Conservation (phyloP, 768 basidiomycete genomes). For the Lentinula raphanica region DNA sequence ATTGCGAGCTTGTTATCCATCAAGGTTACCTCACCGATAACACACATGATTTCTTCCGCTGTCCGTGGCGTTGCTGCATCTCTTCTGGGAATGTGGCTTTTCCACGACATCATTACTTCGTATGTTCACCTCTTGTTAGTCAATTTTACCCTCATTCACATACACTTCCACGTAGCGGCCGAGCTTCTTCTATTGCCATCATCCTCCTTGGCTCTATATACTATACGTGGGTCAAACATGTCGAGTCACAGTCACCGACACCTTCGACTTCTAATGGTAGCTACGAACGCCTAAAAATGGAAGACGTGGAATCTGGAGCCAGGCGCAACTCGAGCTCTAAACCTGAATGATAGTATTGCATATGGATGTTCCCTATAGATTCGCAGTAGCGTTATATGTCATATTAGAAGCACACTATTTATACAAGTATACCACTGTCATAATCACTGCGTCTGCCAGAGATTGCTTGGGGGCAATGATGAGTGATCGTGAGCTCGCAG, state of each 20-base stretch:
- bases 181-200: conserved; percentile 71
- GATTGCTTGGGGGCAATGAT: too few relatives aligned
- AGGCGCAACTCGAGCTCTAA: conserved; percentile 5
- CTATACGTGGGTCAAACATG: conserved; percentile 86
- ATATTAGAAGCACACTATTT: neutral
- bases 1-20: conserved; percentile 90
- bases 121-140: conserved; percentile 44
- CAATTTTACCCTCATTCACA: neutral
- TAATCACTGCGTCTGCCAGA: too few relatives aligned
- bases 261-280: conserved; percentile 21
- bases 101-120: conserved; percentile 76
- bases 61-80: conserved; percentile 94
- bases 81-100: conserved; percentile 74
- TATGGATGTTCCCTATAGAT: neutral
- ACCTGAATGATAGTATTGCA: conserved; percentile 6
- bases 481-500: too few relatives aligned
- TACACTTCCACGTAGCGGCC: conserved; percentile 49
- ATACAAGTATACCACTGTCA: too few relatives aligned
- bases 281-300: conserved; percentile 62
- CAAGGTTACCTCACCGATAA: conserved; percentile 96
- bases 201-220: conserved; percentile 80
- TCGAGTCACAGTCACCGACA: conserved; percentile 47
- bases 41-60: conserved; percentile 95
- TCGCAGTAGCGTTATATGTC: neutral
- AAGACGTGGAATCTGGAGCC: conserved; percentile 55